Evolutionary conservation across 2,329 filamentous ascomycete genomes (phyloP).

Genomic region (Aspergillus tubingensis): DNA sequence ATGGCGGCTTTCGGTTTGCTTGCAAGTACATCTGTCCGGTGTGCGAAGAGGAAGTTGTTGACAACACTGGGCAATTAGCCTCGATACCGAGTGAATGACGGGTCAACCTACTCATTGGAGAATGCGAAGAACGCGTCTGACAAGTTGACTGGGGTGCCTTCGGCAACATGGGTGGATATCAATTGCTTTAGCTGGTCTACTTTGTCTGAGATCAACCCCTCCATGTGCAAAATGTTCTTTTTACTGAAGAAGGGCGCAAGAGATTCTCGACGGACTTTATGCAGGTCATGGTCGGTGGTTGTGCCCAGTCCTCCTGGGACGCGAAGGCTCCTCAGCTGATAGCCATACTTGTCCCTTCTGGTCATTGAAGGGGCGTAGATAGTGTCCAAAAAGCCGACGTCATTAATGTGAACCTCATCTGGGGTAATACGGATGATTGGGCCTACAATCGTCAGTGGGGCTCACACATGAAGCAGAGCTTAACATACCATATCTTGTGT

Average conservation of each 20-base stretch:
- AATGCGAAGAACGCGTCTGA: constrained; percentile 27
- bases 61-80: constrained; percentile 25
- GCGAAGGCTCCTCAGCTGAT: constrained; percentile 25
- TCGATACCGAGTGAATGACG: too few species aligned
- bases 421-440: constrained; percentile 43
- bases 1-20: constrained; percentile 26
- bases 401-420: constrained; percentile 40
- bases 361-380: constrained; percentile 28
- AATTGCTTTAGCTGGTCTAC: constrained; percentile 19
- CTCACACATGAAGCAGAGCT: not conserved
- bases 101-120: constrained; percentile 2
- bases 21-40: constrained; percentile 26
- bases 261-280: constrained; percentile 32
- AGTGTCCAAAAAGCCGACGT: constrained; percentile 32
- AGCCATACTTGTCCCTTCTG: constrained; percentile 30
- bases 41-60: constrained; percentile 32
- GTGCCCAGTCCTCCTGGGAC: constrained; percentile 31
- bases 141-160: constrained; percentile 19
- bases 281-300: constrained; percentile 29
- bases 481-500: constrained; percentile 38
- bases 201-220: constrained; percentile 29
- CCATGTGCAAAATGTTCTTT: constrained; percentile 28
- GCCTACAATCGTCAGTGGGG: constrained; percentile 25
- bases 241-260: constrained; percentile 37
- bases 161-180: constrained; percentile 1